A percentile compares a stretch with the other conserved stretches of the same genome.
phyloP scores from a whole-genome alignment of 2,329 filamentous ascomycete genomes.

The Diplodia sapinea region DNA sequence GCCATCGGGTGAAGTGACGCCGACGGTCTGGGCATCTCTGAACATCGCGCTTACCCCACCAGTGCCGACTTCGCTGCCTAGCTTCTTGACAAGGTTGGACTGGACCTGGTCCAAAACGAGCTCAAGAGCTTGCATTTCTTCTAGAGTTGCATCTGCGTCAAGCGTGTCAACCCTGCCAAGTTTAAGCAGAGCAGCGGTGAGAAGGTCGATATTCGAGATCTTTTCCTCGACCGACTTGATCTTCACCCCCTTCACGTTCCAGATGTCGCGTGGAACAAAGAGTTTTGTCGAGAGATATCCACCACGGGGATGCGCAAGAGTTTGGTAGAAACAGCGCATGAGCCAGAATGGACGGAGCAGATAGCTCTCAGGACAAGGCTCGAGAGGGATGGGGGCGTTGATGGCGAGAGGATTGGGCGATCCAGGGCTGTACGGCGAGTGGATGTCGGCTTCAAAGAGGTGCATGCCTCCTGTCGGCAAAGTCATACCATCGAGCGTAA shows the following conservation, averaged over 20 bases:
- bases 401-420: slow-evolving; percentile 67
- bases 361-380: slow-evolving; percentile 88
- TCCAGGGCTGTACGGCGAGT: slow-evolving; percentile 67
- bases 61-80: slow-evolving; percentile 91
- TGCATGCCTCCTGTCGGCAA: slow-evolving; percentile 71
- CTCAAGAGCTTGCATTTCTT: slow-evolving; percentile 93
- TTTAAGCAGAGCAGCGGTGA: slow-evolving; percentile 87
- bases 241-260: slow-evolving; percentile 93
- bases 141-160: slow-evolving; percentile 88
- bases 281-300: slow-evolving; percentile 91
- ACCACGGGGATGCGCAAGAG: slow-evolving; percentile 85
- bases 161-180: slow-evolving; percentile 82
- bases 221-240: slow-evolving; percentile 92
- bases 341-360: slow-evolving; percentile 97
- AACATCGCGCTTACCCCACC: slow-evolving; percentile 76
- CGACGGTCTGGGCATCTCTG: slow-evolving; percentile 64
- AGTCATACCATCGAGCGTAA: slow-evolving; percentile 61
- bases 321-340: slow-evolving; percentile 93
- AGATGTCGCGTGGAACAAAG: slow-evolving; percentile 90
- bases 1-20: slow-evolving; percentile 39
- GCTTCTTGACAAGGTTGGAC: slow-evolving; percentile 73
- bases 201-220: slow-evolving; percentile 84
- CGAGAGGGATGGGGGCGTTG: slow-evolving; percentile 77
- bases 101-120: slow-evolving; percentile 86
- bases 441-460: slow-evolving; percentile 83